Evolutionary conservation across 345 rosid genomes (phyloP), one percentile per base, ranked within the genome.

Genomic region (Salix koriyanagi): DNA sequence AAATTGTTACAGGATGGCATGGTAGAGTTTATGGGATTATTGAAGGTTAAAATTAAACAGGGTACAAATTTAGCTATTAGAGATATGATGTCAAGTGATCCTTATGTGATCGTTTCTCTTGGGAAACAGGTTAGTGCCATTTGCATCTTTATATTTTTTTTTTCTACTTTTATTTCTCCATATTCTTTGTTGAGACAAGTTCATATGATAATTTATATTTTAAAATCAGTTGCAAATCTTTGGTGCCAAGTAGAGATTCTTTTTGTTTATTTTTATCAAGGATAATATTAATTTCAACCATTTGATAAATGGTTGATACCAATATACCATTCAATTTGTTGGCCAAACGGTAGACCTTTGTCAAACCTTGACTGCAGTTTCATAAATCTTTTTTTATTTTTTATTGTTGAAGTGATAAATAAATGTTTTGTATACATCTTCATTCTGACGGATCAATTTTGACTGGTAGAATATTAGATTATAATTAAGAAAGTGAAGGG

Each of bases 11-110:
- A 96, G 88, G 92, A 85, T 78, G 97, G 91, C 80, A 88, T 89
- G 92, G 91, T 88, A 74, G 98, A 93, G 81, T 92, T 87, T 84
- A 91, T 96, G 62, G 99, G 99, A 77, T 77, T 88, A 76, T 79
- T 96, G 89, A 96, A 90, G 87, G 84, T 92, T 65, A 92, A 79
- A 78, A 84, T 92, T 69, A 81, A 85, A 76, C 90, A 88, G 67
- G 99, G 99, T 68, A 84, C 79, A 72, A 90, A 89, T 83, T 81
- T 96, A 83, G 97, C 97, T 18, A 34, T 96, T 72, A 88, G 97
- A 86, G 99, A 96, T 85, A 91, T 91, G 97, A 86, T 89, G 88
- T 80, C 99, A 65, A 96, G 99, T 69, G 99, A 96, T 87, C 97
- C 98, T 1, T 94, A 94, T 78, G 97, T 96, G 69, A 83, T 91